Percentiles rank a stretch among this genome's conserved stretches.
These are phyloP conservation scores for Paraphaeosphaeria sporulosa DNA, from an alignment of 2,329 filamentous ascomycete species.

Conservation along the genomic window DNA sequence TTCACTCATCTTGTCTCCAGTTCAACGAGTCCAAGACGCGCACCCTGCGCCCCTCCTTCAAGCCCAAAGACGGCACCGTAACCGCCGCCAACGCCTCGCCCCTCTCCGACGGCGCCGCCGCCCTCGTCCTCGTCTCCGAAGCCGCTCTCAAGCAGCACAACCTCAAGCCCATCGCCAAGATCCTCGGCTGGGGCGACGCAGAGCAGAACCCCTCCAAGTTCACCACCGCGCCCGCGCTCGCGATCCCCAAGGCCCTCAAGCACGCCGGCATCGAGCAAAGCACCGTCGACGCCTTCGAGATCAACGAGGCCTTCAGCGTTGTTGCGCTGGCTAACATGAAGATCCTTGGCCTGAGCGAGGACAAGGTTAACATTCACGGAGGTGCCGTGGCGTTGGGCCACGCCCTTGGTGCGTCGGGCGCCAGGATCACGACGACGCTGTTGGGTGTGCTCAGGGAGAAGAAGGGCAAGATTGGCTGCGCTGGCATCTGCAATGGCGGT, in stretches of 20 bases:
- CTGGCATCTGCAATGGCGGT: slow-evolving; percentile 97
- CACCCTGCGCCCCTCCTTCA: slow-evolving; percentile 75
- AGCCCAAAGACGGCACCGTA: slow-evolving; percentile 84
- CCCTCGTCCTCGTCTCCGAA: slow-evolving; percentile 92
- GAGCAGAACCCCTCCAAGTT: slow-evolving; percentile 92
- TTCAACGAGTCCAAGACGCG: slow-evolving; percentile 62
- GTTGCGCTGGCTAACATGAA: slow-evolving; percentile 97
- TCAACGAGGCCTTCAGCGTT: slow-evolving; percentile 99
- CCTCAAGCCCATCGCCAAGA: slow-evolving; percentile 93
- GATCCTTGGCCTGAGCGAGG: slow-evolving; percentile 77
- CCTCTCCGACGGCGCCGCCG: slow-evolving; percentile 92
- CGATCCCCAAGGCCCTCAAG: slow-evolving; percentile 96
- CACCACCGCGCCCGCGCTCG: slow-evolving; percentile 90
- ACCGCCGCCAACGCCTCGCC: slow-evolving; percentile 97
- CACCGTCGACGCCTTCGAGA: slow-evolving; percentile 92
- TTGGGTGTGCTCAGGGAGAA: slow-evolving; percentile 88
- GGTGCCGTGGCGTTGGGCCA: slow-evolving; percentile 96
- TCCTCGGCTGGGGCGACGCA: slow-evolving; percentile 96
- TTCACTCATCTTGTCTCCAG: slow-evolving; percentile 35
- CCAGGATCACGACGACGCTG: slow-evolving; percentile 89
- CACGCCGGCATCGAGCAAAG: slow-evolving; percentile 83
- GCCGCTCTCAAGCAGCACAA: slow-evolving; percentile 90
- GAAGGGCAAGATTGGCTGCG: slow-evolving; percentile 91
- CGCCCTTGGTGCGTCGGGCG: slow-evolving; percentile 91
- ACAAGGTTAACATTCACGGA: slow-evolving; percentile 94